Evolutionary conservation across 805 yeast species (phyloP).

Genomic region (Saccharomycopsis vini): DNA sequence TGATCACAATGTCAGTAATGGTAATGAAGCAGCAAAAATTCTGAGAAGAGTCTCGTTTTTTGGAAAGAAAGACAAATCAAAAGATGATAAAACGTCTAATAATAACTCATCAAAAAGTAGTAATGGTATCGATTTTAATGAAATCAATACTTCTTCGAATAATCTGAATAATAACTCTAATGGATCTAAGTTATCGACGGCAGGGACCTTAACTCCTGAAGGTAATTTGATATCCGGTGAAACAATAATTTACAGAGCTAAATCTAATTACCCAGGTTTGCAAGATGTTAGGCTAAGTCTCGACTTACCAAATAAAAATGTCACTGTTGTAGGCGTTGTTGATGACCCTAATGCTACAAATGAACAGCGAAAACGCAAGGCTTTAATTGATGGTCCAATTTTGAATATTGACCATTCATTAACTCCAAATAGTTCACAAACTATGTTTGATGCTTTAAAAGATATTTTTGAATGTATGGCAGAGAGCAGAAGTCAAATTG

Average conservation of each 20-base stretch:
- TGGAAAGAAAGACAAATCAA: conserved; percentile 22
- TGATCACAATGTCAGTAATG: conserved; percentile 8
- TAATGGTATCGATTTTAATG: neutral
- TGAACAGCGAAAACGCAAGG: conserved; percentile 72
- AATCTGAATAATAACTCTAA: conserved; percentile 10
- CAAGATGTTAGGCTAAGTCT: conserved; percentile 25
- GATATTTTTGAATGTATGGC: conserved; percentile 80
- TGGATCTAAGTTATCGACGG: conserved; percentile 5
- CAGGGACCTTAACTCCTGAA: conserved; percentile 19
- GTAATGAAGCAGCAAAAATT: conserved; percentile 14
- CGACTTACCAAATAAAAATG: conserved; percentile 33
- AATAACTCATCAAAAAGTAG: neutral
- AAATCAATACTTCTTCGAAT: neutral
- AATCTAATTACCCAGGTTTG: conserved; percentile 27
- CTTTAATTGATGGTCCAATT: conserved; percentile 74
- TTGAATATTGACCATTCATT: conserved; percentile 68
- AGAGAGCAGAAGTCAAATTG: conserved; percentile 59
- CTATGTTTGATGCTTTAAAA: conserved; percentile 58
- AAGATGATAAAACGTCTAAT: conserved; percentile 5
- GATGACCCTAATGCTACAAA: conserved; percentile 37
- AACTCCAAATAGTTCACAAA: conserved; percentile 39
- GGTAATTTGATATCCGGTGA: conserved; percentile 8
- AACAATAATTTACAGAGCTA: conserved; percentile 6
- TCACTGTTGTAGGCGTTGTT: conserved; percentile 38
- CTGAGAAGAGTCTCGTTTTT: conserved; percentile 25